phyloP scores from a whole-genome alignment of 2,329 filamentous ascomycete species.

The Emergomyces pasteurianus region DNA sequence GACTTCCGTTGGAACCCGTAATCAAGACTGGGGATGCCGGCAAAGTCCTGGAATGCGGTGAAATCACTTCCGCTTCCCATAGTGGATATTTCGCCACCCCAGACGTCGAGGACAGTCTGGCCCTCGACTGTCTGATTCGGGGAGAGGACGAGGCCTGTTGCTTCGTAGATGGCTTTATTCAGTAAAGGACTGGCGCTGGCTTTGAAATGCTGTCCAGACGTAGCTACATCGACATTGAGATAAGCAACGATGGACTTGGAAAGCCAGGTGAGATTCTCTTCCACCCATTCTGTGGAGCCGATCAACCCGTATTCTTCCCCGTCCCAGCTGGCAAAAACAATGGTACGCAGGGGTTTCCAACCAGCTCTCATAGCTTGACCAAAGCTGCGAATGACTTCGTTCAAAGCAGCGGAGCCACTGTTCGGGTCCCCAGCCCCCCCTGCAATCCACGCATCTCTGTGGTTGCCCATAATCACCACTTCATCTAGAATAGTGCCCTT shows the following conservation, averaged over 20 bases:
- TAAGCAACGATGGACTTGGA: slow-evolving; percentile 63
- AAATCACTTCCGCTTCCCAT: slow-evolving; percentile 66
- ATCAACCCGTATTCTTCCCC: slow-evolving; percentile 77
- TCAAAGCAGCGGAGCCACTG: slow-evolving; percentile 66
- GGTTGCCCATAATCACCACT: slow-evolving; percentile 82
- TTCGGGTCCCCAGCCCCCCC: slow-evolving; percentile 78
- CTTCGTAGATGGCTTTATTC: slow-evolving; percentile 58
- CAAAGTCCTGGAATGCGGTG: slow-evolving; percentile 62
- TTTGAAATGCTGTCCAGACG: slow-evolving; percentile 51
- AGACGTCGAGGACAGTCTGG: slow-evolving; percentile 58
- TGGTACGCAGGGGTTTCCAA: slow-evolving; percentile 78
- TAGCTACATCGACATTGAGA: slow-evolving; percentile 71
- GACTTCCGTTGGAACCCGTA: slow-evolving; percentile 43
- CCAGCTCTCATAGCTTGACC: slow-evolving; percentile 58
- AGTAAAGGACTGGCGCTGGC: slow-evolving; percentile 63
- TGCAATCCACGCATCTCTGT: slow-evolving; percentile 79
- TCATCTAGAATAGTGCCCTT: slow-evolving; percentile 78
- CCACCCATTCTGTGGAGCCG: slow-evolving; percentile 86
- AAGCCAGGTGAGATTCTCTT: slow-evolving; percentile 78
- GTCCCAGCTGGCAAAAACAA: slow-evolving; percentile 82
- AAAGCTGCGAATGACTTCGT: slow-evolving; percentile 66
- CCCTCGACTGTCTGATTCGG: slow-evolving; percentile 63
- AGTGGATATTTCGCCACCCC: slow-evolving; percentile 49
- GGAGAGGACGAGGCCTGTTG: slow-evolving; percentile 50
- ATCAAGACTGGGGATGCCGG: slow-evolving; percentile 54